Evolutionary conservation across 2,329 filamentous ascomycete genomes (phyloP).

Genomic region (Fusarium circinatum): DNA sequence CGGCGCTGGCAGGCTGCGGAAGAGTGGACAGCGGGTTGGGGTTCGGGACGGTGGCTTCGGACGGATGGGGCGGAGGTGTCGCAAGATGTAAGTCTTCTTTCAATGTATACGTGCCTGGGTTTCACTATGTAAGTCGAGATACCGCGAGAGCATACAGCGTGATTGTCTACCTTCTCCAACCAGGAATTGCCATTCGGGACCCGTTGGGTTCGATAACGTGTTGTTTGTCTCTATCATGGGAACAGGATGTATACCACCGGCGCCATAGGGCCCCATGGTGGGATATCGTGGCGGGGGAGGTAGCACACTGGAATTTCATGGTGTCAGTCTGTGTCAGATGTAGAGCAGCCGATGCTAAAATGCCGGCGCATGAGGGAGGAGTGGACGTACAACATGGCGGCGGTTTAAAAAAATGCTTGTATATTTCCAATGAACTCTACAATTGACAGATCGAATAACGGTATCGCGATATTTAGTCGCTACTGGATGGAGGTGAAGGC

Average conservation of each 20-base stretch:
- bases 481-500: neutral
- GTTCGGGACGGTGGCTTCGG: conserved; percentile 86
- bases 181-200: conserved; percentile 87
- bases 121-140: conserved; percentile 30
- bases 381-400: conserved; percentile 44
- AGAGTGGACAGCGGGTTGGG: conserved; percentile 91
- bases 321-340: conserved; percentile 32
- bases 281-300: conserved; percentile 89
- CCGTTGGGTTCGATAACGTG: conserved; percentile 80
- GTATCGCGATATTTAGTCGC: conserved; percentile 27
- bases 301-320: conserved; percentile 70
- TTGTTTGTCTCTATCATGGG: conserved; percentile 96
- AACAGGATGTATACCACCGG: conserved; percentile 72
- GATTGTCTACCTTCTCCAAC: conserved; percentile 81
- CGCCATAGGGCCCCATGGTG: conserved; percentile 75
- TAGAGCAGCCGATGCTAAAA: conserved; percentile 15
- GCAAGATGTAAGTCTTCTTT: conserved; percentile 93
- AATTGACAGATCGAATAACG: neutral
- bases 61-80: conserved; percentile 94
- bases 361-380: neutral
- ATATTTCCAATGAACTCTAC: neutral
- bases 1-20: conserved; percentile 82
- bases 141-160: neutral
- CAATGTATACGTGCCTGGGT: conserved; percentile 83
- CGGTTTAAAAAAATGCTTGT: neutral